phyloP scores from a whole-genome alignment of 2,329 filamentous ascomycete species.

The Falciphora oryzae region DNA sequence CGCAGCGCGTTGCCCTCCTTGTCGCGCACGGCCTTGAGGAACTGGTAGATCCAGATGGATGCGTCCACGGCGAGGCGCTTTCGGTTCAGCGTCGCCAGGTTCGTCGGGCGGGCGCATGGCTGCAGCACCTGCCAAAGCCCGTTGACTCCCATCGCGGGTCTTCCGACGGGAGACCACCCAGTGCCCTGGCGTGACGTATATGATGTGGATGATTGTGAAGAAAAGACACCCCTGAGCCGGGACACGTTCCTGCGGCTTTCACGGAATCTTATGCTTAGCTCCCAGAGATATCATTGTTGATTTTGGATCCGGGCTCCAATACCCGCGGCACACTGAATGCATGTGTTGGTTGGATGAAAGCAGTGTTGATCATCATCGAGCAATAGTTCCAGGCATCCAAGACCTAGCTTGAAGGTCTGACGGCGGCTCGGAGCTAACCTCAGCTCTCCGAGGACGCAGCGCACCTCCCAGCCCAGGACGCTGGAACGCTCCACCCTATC shows the following conservation, averaged over 20 bases:
- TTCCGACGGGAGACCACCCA: too few species aligned
- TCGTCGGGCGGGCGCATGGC: slow-evolving; percentile 91
- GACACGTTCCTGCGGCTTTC: neutral
- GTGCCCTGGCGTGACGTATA: neutral
- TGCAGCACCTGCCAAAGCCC: slow-evolving; percentile 95
- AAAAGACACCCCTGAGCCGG: neutral
- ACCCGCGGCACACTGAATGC: neutral
- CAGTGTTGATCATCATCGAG: neutral
- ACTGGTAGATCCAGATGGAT: slow-evolving; percentile 99
- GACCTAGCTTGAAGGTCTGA: neutral
- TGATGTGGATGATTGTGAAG: neutral
- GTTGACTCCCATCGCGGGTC: slow-evolving; percentile 85
- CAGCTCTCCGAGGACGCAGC: neutral
- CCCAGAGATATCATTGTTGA: neutral
- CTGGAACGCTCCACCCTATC: neutral
- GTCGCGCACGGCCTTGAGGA: slow-evolving; percentile 96
- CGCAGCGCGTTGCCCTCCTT: slow-evolving; percentile 96
- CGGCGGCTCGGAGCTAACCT: neutral
- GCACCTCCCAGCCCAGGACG: neutral
- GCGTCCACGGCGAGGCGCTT: slow-evolving; percentile 96
- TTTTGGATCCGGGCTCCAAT: neutral
- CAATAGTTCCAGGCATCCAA: neutral
- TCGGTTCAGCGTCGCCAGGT: slow-evolving; percentile 91
- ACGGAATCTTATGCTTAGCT: neutral
- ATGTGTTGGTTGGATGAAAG: neutral